Evolutionary conservation across 2,329 filamentous ascomycete genomes (phyloP).

Genomic region (Colletotrichum musicola): DNA sequence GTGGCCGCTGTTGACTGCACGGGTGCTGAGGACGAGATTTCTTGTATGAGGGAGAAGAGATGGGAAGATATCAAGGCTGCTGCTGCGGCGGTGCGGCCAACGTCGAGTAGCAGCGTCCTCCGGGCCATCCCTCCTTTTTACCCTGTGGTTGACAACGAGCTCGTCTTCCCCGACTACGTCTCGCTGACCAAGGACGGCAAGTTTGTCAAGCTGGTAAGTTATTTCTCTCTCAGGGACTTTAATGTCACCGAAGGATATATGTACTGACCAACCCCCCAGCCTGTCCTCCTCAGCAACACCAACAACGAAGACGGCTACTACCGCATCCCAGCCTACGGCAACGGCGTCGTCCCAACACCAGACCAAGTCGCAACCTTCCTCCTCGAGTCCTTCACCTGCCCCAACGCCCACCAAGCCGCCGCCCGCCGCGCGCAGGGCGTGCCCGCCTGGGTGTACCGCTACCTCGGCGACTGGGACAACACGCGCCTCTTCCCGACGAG

Average conservation of each 20-base stretch:
- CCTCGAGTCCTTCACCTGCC: conserved; percentile 60
- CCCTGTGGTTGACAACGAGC: conserved; percentile 54
- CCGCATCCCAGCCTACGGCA: conserved; percentile 55
- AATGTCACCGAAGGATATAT: background rate
- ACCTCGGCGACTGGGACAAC: conserved; percentile 63
- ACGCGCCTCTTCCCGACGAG: conserved; percentile 58
- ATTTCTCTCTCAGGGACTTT: no score
- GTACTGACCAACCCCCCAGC: conserved; percentile 41
- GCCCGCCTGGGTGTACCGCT: conserved; percentile 60
- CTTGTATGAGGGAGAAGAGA: conserved; percentile 52
- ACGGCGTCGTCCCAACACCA: conserved; percentile 53
- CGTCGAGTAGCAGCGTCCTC: conserved; percentile 50
- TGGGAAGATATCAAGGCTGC: conserved; percentile 53
- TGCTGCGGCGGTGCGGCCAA: conserved; percentile 49
- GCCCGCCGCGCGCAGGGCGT: conserved; percentile 51
- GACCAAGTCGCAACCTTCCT: conserved; percentile 54
- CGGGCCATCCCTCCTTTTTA: conserved; percentile 56
- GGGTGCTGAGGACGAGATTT: conserved; percentile 44
- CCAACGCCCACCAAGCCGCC: conserved; percentile 53
- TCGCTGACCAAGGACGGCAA: conserved; percentile 47
- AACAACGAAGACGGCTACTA: conserved; percentile 63
- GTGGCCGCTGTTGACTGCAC: conserved; percentile 50
- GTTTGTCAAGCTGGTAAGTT: conserved; percentile 49
- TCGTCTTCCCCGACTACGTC: conserved; percentile 57
- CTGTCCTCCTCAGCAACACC: conserved; percentile 57